Base-by-base conservation (phyloP, 306 rosid species). In the Quercus alba region DNA sequence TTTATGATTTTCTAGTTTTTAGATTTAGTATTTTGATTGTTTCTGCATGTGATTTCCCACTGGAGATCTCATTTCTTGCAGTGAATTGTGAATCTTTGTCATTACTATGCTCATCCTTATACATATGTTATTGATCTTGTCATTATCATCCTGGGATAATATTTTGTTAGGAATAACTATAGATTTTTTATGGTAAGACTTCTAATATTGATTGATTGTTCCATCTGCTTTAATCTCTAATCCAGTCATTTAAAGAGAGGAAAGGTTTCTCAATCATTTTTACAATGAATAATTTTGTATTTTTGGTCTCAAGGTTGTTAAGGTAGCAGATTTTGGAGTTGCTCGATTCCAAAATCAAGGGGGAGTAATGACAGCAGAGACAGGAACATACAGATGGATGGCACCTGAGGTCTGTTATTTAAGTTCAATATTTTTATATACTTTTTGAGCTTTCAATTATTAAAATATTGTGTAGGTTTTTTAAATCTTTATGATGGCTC, bases 321-420 rank as follows among this genome's bases (percentile, higher is more conserved):
- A 96, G 89, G 98, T 96, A 78, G 98, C 99, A 4, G 99, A 96
- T 89, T 96, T 96, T 87, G 99, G 99, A n/a, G 99, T 96, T 75
- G 98, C 99, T 49, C 94, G 98, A 74, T 91, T 89, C 84, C 97
- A 90, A 70, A 91, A 82, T 71, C 89, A 87, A 84, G 98, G 87
- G 80, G 99, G 99, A 87, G 97, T 91, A 61, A 96, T 96, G 99
- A 96, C 99, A 58, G 99, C 99, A 20, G 99, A 96, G 81, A 96
- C 99, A 38, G 99, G 99, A 86, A 96, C 99, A 9, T 96, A 96
- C 80, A 88, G 99, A 90, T 96, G 99, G 99, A 96, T 96, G 99
- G 99, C 99, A 9, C 99, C 99, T 12, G 99, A 96, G 99, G 99
- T 96, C 77, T 55, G 89, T 79, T 68, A 10, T 67, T 46, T 73